Evolutionary conservation across 1,284 basidiomycete genomes (phyloP), one percentile per base, ranked within the genome.

Genomic region (Puccinia brachypodii): DNA sequence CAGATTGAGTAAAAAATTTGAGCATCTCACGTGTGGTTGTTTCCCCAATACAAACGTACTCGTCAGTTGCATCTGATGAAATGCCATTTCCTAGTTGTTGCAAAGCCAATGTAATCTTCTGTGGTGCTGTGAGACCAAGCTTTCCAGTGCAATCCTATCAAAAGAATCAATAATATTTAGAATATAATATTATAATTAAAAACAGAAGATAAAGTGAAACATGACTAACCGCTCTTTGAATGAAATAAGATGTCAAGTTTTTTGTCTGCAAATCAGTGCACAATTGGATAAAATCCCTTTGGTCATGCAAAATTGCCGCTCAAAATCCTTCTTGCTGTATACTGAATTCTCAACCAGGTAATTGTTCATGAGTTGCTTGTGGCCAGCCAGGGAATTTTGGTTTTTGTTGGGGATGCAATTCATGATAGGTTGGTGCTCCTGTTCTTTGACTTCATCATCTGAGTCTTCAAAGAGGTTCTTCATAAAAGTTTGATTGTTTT

Each of bases 1-100:
- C n/a, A n/a, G n/a, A n/a, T n/a, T n/a, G n/a, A n/a, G n/a, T n/a
- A n/a, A n/a, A n/a, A n/a, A n/a, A n/a, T 19, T 66, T 66, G 19
- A 66, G 28, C n/a, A 11, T 40, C 33, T 66, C 36, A 8, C 64
- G 33, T 9, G 69, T 38, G 4, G 69, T 72, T 22, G 69, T 38
- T 42, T 72, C 69, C 14, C 40, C 69, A 25, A 72, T 72, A 9
- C 69, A n/a, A 42, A 72, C 40, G 40, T 72, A 72, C 28, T 72
- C 69, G 40, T 72, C 40, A 4, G 44, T 72, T 42, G 25, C 40
- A 72, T 72, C 69, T 7, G 4, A 33, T 4, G 69, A 44, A 42
- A 28, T 7, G 11, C 69, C 40, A 42, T 72, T 42, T n/a, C 33
- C 69, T 22, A 72, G 69, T 31, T 72, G 69, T 28, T 38, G 69